These are phyloP conservation scores for Mycena haematopus DNA, from an alignment of 768 basidiomycete genomes.

Conservation along the genomic window DNA sequence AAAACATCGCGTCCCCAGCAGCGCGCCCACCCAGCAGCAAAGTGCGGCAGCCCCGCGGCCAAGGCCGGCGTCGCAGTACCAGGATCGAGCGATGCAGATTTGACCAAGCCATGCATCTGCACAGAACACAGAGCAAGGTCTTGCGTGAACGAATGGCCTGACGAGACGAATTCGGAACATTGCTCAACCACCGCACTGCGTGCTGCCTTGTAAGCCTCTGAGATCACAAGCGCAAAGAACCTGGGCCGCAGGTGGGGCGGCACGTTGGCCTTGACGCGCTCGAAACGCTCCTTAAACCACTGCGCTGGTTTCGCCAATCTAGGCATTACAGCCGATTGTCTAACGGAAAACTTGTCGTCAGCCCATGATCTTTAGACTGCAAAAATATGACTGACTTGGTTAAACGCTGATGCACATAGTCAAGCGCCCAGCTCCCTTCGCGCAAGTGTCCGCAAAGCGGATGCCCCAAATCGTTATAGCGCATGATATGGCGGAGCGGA, in stretches of 20 bases:
- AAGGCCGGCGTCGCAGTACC: conserved; percentile 74
- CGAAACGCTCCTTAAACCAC: conserved; percentile 92
- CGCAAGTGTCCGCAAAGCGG: conserved; percentile 87
- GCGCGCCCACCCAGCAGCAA: conserved; percentile 90
- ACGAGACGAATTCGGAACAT: conserved; percentile 83
- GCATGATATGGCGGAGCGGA: conserved; percentile 82
- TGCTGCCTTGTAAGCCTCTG: conserved; percentile 91
- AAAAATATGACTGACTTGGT: conserved; percentile 59
- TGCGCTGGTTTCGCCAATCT: conserved; percentile 70
- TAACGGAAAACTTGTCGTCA: conserved; percentile 36
- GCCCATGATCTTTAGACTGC: conserved; percentile 4
- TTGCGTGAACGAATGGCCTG: conserved; percentile 89
- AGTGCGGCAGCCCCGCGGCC: conserved; percentile 96
- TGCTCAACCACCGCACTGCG: conserved; percentile 85
- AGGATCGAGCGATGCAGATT: conserved; percentile 89
- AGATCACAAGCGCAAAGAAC: conserved; percentile 92
- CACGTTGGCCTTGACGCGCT: conserved; percentile 72
- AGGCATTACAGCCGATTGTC: conserved; percentile 69
- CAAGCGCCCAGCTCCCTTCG: conserved; percentile 89
- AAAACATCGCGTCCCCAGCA: conserved; percentile 97
- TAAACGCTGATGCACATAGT: conserved; percentile 81
- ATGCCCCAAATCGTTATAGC: conserved; percentile 92
- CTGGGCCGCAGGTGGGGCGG: conserved; percentile 94
- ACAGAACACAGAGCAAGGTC: conserved; percentile 84
- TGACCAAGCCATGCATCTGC: conserved; percentile 91